These are phyloP conservation scores for Gossypioides kirkii DNA, from an alignment of 345 rosid species.

Conservation along the genomic window DNA sequence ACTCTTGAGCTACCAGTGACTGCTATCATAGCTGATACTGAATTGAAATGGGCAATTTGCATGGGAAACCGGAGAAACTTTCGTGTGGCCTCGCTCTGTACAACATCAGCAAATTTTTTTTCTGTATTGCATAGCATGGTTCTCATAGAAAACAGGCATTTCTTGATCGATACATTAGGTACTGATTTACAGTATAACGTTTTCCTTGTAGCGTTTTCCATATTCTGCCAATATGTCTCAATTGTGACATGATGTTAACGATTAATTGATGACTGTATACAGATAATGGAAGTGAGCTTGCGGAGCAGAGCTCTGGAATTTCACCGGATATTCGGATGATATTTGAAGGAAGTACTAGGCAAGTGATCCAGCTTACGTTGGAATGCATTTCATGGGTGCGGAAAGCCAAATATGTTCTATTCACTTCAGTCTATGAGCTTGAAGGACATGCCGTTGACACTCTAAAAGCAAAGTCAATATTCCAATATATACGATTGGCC, in stretches of 20 bases:
- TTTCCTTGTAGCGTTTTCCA: neutral
- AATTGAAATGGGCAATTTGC: slow-evolving; percentile 24
- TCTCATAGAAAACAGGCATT: slow-evolving; percentile 18
- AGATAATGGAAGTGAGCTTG: neutral
- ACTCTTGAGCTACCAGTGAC: slow-evolving; percentile 17
- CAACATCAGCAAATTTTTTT: slow-evolving; percentile 31
- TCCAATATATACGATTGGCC: slow-evolving; percentile 29
- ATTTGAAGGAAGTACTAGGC: neutral
- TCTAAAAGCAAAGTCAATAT: neutral
- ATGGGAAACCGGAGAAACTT: slow-evolving; percentile 30
- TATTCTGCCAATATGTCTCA: neutral
- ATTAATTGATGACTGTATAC: neutral
- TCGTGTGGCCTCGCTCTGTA: slow-evolving; percentile 44
- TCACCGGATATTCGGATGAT: slow-evolving; percentile 16
- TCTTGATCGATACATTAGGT: slow-evolving; percentile 25
- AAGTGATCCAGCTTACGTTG: neutral
- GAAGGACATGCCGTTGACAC: slow-evolving; percentile 19
- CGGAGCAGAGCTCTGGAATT: slow-evolving; percentile 2
- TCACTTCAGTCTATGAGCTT: slow-evolving; percentile 27
- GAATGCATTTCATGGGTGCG: neutral
- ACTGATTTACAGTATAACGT: neutral
- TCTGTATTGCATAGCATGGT: slow-evolving; percentile 15
- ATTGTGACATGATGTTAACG: neutral
- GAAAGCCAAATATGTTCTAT: slow-evolving; percentile 23
- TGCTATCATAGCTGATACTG: slow-evolving; percentile 31